phyloP scores from a whole-genome alignment of 192 early-diverging fungal species.

The Ramicandelaber brevisporus region DNA sequence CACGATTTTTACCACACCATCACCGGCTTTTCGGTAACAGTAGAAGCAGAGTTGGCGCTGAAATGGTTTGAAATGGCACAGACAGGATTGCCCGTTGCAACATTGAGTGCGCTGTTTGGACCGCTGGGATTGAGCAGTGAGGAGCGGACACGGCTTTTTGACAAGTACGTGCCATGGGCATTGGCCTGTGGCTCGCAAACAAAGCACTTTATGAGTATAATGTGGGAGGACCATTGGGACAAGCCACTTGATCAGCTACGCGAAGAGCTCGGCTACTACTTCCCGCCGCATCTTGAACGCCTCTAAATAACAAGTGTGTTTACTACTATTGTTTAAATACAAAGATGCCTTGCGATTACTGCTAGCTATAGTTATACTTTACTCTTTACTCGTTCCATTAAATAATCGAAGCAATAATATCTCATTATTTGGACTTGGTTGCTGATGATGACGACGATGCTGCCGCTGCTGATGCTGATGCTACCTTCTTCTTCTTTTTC shows the following conservation, averaged over 20 bases:
- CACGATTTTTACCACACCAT: slow-evolving; percentile 89
- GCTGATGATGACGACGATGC: background rate
- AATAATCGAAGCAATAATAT: too few species aligned
- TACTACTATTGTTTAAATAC: slow-evolving; percentile 3
- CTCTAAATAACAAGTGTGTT: slow-evolving; percentile 6
- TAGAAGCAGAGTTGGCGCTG: slow-evolving; percentile 76
- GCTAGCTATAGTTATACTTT: too few species aligned
- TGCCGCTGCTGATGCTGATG: slow-evolving; percentile 1
- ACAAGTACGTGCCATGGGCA: slow-evolving; percentile 75
- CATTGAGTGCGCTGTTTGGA: slow-evolving; percentile 59
- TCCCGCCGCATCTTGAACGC: slow-evolving; percentile 16
- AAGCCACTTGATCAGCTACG: slow-evolving; percentile 35
- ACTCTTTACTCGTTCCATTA: too few species aligned
- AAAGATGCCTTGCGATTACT: background rate
- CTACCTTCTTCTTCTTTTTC: background rate
- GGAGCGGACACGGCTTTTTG: slow-evolving; percentile 35
- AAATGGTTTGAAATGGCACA: slow-evolving; percentile 91
- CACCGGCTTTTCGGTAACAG: slow-evolving; percentile 49
- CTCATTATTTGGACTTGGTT: background rate
- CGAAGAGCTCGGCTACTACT: slow-evolving; percentile 42
- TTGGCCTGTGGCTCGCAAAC: slow-evolving; percentile 48
- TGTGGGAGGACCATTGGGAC: slow-evolving; percentile 68
- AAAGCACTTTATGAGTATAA: slow-evolving; percentile 62
- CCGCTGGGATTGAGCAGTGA: slow-evolving; percentile 32
- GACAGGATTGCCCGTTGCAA: slow-evolving; percentile 68